Evolutionary conservation across 2,329 filamentous ascomycete species (phyloP), one percentile per base, ranked within the genome.

Genomic region (Orbilia javanica): DNA sequence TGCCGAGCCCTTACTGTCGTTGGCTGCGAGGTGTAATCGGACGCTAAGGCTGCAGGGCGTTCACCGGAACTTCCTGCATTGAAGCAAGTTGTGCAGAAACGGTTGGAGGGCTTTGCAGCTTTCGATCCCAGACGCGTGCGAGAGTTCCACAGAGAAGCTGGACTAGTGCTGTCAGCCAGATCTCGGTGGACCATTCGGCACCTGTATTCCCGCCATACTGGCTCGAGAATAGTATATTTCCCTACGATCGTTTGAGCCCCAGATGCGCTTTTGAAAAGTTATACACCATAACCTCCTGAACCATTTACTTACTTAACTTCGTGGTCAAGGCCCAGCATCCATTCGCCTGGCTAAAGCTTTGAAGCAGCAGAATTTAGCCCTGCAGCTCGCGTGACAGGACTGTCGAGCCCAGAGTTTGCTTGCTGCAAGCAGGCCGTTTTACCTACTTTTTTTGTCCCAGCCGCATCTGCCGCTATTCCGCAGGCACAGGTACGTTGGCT

Each of bases 401-500:
- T 53, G 42, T 70, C 34, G 7, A 57, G 31, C 13, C 55, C 7
- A 15, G 18, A 20, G 18, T 62, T 27, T 69, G 65, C 39, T 62
- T 66, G 72, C 57, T 55, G 46, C 48, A 52, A 72, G 48, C 64
- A 57, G 31, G 52, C 36, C 63, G 63, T 55, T 53, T 55, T 48
- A 65, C 39, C 31, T 71, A 27, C 53, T 60, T 52, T 46, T 52
- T 46, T 52, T 39, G 57, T 34, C 36, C 64, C 72, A 64, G 72
- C 65, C 65, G 66, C 73, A 66, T 65, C 67, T 71, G 73, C 67
- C 66, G 73, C 62, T 77, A 52, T 60, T 63, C 60, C 65, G 52
- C 71, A 75, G 71, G 53, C 62, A 69, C 55, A 57, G 52, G 73
- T 77, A 65, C 52, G 52, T 60, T 42, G 34, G 55, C 55, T 60